Evolutionary conservation across 176 grass and related monocot genomes (phyloP).

Genomic region (Microstegium vimineum): DNA sequence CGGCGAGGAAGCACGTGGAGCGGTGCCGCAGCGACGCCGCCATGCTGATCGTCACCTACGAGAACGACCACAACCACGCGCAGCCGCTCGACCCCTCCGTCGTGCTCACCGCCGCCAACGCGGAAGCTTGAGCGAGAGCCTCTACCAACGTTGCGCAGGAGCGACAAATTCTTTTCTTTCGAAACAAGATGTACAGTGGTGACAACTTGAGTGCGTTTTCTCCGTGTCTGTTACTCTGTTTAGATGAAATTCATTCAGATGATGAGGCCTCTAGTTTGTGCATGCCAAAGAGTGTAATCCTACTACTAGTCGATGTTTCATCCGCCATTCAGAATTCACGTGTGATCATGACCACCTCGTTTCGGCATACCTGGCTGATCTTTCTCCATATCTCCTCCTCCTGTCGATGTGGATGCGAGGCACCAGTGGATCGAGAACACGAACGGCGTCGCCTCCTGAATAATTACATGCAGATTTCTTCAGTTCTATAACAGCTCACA

Average conservation of each 20-base stretch:
- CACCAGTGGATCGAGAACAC: neutral
- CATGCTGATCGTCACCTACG: constrained; percentile 76
- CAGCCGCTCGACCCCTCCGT: constrained; percentile 39
- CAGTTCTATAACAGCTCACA: neutral
- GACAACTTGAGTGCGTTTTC: neutral
- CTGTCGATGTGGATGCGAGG: too few relatives aligned
- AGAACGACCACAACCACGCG: constrained; percentile 76
- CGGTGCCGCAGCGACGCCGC: constrained; percentile 56
- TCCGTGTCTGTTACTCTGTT: too few relatives aligned
- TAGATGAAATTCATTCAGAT: neutral
- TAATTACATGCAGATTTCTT: neutral
- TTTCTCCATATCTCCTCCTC: neutral
- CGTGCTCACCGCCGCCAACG: neutral
- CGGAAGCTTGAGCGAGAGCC: neutral
- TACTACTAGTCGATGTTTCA: too few relatives aligned
- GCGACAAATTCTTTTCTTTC: neutral
- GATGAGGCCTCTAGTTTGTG: neutral
- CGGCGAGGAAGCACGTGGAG: constrained; percentile 83
- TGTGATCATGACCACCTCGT: neutral
- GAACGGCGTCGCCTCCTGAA: neutral
- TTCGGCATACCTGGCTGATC: neutral
- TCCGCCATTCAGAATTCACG: too few relatives aligned
- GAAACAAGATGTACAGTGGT: neutral
- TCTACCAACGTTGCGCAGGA: neutral
- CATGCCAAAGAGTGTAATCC: neutral